A percentile compares a stretch with the other conserved stretches of the same genome.
Conservation (phyloP, 2,329 filamentous ascomycete genomes). For the Aspergillus pseudoglaucus region DNA sequence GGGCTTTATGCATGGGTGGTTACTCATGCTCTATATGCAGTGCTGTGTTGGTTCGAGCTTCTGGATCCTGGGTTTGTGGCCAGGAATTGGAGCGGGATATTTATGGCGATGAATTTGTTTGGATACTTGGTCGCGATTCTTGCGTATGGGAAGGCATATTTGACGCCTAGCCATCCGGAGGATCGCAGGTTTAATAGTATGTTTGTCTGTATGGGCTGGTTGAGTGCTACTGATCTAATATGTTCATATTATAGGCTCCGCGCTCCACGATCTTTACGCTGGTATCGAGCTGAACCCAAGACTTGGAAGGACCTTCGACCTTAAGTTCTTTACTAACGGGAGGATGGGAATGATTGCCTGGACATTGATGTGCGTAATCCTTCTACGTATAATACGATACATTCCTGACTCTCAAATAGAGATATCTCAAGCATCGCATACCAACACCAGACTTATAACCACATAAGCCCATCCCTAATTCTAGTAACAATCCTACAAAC, state of each 20-base stretch:
- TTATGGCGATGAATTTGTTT: not conserved
- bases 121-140: not conserved
- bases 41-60: not conserved
- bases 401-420: not conserved
- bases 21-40: not conserved
- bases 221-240: not conserved
- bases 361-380: slow-evolving; percentile 6
- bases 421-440: slow-evolving; percentile 1
- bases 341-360: slow-evolving; percentile 44
- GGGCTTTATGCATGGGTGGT: not conserved
- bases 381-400: not conserved
- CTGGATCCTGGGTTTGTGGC: not conserved
- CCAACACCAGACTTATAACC: not conserved
- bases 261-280: slow-evolving; percentile 42
- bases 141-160: not conserved
- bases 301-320: slow-evolving; percentile 38
- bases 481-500: slow-evolving; percentile 41
- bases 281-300: slow-evolving; percentile 44
- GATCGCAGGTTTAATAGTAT: not conserved
- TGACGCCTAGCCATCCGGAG: not conserved
- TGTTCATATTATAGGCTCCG: slow-evolving; percentile 12
- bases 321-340: slow-evolving; percentile 45
- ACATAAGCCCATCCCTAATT: slow-evolving; percentile 13
- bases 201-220: not conserved
- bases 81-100: not conserved